These are phyloP conservation scores for Penstemon newberryi DNA, from an alignment of 257 asterid genomes.

Conservation along the genomic window DNA sequence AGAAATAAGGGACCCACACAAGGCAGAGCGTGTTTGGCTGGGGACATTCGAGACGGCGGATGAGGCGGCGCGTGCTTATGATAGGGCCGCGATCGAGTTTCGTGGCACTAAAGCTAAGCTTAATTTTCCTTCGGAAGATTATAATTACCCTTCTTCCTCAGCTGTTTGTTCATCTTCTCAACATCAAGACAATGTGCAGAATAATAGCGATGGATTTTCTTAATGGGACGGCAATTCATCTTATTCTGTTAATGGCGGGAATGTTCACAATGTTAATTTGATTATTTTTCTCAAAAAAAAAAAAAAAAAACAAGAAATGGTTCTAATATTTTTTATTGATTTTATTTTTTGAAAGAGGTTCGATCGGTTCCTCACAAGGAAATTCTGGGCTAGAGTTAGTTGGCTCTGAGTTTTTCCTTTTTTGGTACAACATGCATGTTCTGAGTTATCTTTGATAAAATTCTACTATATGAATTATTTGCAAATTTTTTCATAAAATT, in stretches of 20 bases:
- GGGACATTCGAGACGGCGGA: slow-evolving; percentile 61
- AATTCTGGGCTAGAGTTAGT: too few species aligned
- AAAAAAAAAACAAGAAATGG: too few species aligned
- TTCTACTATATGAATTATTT: too few species aligned
- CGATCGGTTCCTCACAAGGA: too few species aligned
- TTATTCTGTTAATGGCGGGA: slow-evolving; percentile 18
- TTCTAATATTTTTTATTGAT: too few species aligned
- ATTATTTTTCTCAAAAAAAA: too few species aligned
- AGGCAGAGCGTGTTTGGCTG: slow-evolving; percentile 66
- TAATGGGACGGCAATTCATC: background rate
- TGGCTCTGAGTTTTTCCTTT: too few species aligned
- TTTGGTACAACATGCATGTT: too few species aligned
- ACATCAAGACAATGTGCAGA: background rate
- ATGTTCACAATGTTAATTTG: background rate
- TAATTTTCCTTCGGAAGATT: slow-evolving; percentile 52
- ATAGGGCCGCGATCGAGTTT: slow-evolving; percentile 57
- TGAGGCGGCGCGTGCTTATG: slow-evolving; percentile 66
- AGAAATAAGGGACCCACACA: slow-evolving; percentile 47
- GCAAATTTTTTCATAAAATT: too few species aligned
- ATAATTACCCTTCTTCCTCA: slow-evolving; percentile 15
- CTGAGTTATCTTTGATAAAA: too few species aligned
- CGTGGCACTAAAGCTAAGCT: slow-evolving; percentile 64
- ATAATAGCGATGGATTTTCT: background rate
- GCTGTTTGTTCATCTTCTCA: background rate
- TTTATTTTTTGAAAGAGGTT: too few species aligned